These are phyloP conservation scores for Pezizomycotina sp. DNA, from an alignment of 2,329 filamentous ascomycete genomes.

Conservation along the genomic window DNA sequence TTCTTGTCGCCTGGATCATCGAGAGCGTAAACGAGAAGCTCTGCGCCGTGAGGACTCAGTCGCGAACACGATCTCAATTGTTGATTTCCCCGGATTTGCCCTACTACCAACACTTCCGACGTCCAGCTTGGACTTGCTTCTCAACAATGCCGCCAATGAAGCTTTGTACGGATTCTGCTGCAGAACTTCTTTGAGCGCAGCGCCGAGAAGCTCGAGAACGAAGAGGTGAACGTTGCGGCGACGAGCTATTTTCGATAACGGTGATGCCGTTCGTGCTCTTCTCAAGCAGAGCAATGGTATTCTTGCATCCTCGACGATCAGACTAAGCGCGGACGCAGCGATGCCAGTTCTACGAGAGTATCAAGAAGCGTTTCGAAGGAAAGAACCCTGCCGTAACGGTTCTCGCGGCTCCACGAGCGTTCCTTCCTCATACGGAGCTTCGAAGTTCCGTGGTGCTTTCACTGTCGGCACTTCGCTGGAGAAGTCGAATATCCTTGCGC, in stretches of 20 bases:
- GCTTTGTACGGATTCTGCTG: conserved; percentile 77
- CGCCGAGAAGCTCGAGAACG: conserved; percentile 80
- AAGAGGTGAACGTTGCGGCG: conserved; percentile 76
- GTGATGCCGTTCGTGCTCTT: conserved; percentile 78
- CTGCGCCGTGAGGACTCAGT: conserved; percentile 75
- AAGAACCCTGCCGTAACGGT: conserved; percentile 85
- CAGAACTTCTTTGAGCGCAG: conserved; percentile 94
- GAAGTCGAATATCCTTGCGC: conserved; percentile 87
- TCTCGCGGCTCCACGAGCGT: conserved; percentile 47
- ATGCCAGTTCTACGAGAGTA: conserved; percentile 80
- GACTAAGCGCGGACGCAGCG: conserved; percentile 71
- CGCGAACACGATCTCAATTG: conserved; percentile 81
- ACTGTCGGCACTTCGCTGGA: conserved; percentile 86
- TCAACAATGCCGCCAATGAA: conserved; percentile 88
- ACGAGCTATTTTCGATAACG: conserved; percentile 98
- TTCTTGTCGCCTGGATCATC: conserved; percentile 84
- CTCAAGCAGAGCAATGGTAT: conserved; percentile 86
- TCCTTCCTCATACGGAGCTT: conserved; percentile 72
- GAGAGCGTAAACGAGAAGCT: conserved; percentile 81
- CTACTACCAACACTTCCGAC: no score
- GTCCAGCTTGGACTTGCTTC: conserved; percentile 70
- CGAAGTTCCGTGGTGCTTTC: conserved; percentile 42
- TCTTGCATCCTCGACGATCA: conserved; percentile 89
- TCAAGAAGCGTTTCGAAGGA: conserved; percentile 82
- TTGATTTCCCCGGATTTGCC: conserved; percentile 92